Base-by-base conservation (phyloP, 1,284 basidiomycete genomes). In the Ceratobasidium sp. region DNA sequence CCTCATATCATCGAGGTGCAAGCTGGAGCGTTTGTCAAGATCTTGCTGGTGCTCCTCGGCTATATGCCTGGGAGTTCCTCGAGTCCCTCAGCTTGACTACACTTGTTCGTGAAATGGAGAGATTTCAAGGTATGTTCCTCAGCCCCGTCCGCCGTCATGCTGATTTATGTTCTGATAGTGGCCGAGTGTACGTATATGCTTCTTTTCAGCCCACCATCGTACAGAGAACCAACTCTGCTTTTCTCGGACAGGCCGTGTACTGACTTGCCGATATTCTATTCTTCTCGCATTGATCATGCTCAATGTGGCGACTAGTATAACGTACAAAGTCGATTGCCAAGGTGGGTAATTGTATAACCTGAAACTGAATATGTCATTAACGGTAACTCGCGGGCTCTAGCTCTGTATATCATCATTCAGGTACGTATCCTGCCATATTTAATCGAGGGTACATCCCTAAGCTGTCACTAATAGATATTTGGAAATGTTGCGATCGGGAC, bases 51-150 rank as follows among this genome's bases (percentile, higher is more conserved):
- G 28, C 82, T 89, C 71, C 87, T 87, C 75, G 90, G 90, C 39
- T 89, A 41, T 88, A 89, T 75, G 72, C 87, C 32, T 91, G 89
- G 89, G 90, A 92, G 78, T 75, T 92, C 45, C 82, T 87, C 74
- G 80, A 84, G 75, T 90, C 89, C 3, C 84, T 80, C 67, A 83
- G 83, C 72, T 91, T 91, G 90, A 92, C 77, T 85, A 85, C 84
- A 89, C 30, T 77, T 91, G 46, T 74, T 91, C 52, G 50, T 30
- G 46, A 67, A 67, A 9, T 67, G 50, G 50, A 67, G 26, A 84
- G 82, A 30, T 77, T 84, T 30, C 83, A 83, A 72, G 84, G 89
- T 59, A 85, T 81, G 77, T 86, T 89, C 74, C 16, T 65, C 52
- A 58, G 53, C 88, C 87, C 6, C 65, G 36, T 70, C 32, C 28